Percentiles rank a stretch among this genome's conserved stretches.
phyloP scores from a whole-genome alignment of 345 rosid genomes.

The Pseudoturritis turrita region DNA sequence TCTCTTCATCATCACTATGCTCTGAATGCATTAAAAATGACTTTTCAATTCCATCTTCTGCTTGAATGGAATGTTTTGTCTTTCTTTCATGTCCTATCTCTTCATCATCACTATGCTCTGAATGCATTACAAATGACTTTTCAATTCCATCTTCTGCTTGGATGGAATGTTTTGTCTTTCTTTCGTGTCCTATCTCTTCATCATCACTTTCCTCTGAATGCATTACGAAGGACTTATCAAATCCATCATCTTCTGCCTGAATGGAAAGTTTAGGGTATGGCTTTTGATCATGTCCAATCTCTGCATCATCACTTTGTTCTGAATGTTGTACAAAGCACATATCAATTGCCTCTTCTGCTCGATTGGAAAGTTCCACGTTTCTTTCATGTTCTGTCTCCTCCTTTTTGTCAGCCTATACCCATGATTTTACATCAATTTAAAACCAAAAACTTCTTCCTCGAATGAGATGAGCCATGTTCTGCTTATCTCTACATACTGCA shows the following conservation, averaged over 20 bases:
- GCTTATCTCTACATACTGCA: background rate
- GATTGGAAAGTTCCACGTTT: constrained; percentile 5
- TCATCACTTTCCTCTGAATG: constrained; percentile 13
- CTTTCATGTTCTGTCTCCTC: constrained; percentile 17
- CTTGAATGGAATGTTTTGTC: constrained; percentile 1
- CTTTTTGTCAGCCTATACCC: constrained; percentile 24
- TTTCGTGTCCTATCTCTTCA: background rate
- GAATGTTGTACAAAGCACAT: constrained; percentile 1
- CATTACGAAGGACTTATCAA: background rate
- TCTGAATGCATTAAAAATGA: background rate
- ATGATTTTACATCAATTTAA: background rate
- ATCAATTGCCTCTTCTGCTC: constrained; percentile 10
- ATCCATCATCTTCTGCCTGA: constrained; percentile 11
- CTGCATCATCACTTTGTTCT: constrained; percentile 19
- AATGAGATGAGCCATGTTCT: background rate
- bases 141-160: background rate
- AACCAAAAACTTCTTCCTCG: background rate
- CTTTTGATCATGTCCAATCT: background rate
- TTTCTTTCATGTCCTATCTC: constrained; percentile 3
- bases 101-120: constrained; percentile 17
- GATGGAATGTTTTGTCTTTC: background rate
- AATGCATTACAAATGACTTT: background rate
- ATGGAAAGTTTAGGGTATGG: background rate
- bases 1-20: constrained; percentile 29
- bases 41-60: constrained; percentile 1